Base-by-base conservation (phyloP, 306 rosid species). In the Vigna unguiculata region DNA sequence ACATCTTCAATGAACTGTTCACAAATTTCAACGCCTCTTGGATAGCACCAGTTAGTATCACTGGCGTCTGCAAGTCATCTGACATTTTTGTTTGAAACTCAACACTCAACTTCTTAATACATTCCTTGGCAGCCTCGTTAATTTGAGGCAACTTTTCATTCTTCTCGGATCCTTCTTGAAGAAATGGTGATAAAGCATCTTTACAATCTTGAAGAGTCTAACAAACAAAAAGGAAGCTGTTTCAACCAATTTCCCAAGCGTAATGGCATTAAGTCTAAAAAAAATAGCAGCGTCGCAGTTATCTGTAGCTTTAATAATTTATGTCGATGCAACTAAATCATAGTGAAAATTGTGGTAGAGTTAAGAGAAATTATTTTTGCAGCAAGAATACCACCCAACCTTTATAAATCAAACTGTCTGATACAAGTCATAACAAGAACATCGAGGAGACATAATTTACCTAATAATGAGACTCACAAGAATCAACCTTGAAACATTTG, bases 31-130 rank as follows among this genome's bases (percentile, higher is more conserved):
- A 85, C 65, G 90, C 96, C 34, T 96, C 97, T 88, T 84, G 98
- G 76, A 92, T 86, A 60, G 96, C 89, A 34, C 93, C 93, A 2
- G 97, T 92, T 85, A 96, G 73, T 76, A 92, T 82, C 24, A 81
- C 92, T 7, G 96, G 93, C n/a, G 99, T 91, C 87, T 87, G 96
- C 88, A 96, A 81, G 84, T 95, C 97, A 65, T 96, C 99, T 32
- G 90, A 85, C 98, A 96, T 91, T 87, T 90, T 96, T 53, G 89
- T 75, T 76, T 84, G 89, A 69, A 96, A 96, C 83, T 90, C 97
- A 20, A 32, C 77, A 5, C 72, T 85, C 77, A 92, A 80, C 81
- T 87, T 89, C 72, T 47, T 79, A 76, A 92, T 87, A 82, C 92
- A 89, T 43, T 84, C 89, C 80, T 77, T 90, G 63, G 97, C 95